Percentiles rank a stretch among this genome's conserved stretches.
phyloP scores from a whole-genome alignment of 1,139 yeast genomes.

The Zygoascus meyerae region DNA sequence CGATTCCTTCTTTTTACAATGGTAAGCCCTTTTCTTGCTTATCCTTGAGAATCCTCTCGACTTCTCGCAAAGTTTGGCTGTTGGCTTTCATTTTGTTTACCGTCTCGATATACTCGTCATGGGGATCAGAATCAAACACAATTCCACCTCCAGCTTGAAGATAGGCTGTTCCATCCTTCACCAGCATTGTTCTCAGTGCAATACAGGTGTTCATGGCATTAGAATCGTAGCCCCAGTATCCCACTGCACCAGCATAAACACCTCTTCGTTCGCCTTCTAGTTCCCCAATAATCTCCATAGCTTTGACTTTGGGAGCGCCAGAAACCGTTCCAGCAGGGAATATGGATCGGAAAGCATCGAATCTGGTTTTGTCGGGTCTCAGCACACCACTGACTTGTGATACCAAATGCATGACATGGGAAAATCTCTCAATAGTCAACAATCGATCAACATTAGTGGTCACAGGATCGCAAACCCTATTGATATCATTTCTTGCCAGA shows the following conservation, averaged over 20 bases:
- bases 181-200: constrained; percentile 94
- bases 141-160: constrained; percentile 99
- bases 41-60: constrained; percentile 5
- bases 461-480: constrained; percentile 84
- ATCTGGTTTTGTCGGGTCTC: constrained; percentile 75
- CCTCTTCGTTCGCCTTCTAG: constrained; percentile 91
- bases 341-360: constrained; percentile 94
- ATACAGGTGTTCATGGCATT: constrained; percentile 94
- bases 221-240: constrained; percentile 94
- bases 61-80: constrained; percentile 34
- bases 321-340: constrained; percentile 99
- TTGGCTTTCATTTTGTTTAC: constrained; percentile 97
- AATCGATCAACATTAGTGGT: constrained; percentile 83
- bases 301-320: constrained; percentile 95
- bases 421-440: constrained; percentile 83
- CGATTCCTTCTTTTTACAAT: not conserved
- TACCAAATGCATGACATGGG: constrained; percentile 96
- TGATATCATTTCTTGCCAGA: constrained; percentile 90
- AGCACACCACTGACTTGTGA: constrained; percentile 91
- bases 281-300: constrained; percentile 91
- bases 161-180: constrained; percentile 82
- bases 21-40: constrained; percentile 6
- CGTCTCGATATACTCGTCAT: constrained; percentile 92
- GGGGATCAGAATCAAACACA: constrained; percentile 89
- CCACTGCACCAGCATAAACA: constrained; percentile 98